Evolutionary conservation across 306 rosid species (phyloP).

Genomic region (Trifolium repens): DNA sequence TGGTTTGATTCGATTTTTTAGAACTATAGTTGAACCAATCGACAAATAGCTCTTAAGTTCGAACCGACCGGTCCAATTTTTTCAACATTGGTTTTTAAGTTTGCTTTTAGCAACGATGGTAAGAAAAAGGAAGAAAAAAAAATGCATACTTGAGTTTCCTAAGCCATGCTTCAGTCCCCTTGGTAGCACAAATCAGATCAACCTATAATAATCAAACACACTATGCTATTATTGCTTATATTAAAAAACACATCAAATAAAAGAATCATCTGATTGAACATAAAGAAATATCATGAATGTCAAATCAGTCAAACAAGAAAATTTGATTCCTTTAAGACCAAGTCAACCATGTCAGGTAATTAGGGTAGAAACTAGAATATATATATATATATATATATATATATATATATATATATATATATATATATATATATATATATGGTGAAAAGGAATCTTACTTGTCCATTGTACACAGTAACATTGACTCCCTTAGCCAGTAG

Average conservation of each 20-base stretch:
- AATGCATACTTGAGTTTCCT: constrained; percentile 70
- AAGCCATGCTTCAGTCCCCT: constrained; percentile 90
- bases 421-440: too few relatives aligned
- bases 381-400: too few relatives aligned
- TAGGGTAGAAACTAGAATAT: not conserved
- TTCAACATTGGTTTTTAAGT: not conserved
- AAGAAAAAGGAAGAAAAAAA: not conserved
- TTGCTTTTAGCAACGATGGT: constrained; percentile 5
- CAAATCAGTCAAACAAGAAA: constrained; percentile 32
- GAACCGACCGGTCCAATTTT: not conserved
- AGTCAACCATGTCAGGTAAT: constrained; percentile 22
- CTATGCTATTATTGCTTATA: constrained; percentile 16
- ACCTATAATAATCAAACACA: constrained; percentile 52
- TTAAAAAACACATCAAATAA: not conserved
- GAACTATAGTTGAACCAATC: too few relatives aligned
- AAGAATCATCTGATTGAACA: not conserved
- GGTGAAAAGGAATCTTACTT: constrained; percentile 54
- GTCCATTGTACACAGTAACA: constrained; percentile 89
- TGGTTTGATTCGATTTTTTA: too few relatives aligned
- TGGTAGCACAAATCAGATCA: constrained; percentile 89
- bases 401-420: too few relatives aligned
- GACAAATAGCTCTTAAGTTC: too few relatives aligned
- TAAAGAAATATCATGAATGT: constrained; percentile 10
- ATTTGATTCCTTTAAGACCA: constrained; percentile 9
- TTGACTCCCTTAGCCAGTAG: constrained; percentile 80